Conservation (phyloP, 805 yeast genomes). For the Candida dendrica region DNA sequence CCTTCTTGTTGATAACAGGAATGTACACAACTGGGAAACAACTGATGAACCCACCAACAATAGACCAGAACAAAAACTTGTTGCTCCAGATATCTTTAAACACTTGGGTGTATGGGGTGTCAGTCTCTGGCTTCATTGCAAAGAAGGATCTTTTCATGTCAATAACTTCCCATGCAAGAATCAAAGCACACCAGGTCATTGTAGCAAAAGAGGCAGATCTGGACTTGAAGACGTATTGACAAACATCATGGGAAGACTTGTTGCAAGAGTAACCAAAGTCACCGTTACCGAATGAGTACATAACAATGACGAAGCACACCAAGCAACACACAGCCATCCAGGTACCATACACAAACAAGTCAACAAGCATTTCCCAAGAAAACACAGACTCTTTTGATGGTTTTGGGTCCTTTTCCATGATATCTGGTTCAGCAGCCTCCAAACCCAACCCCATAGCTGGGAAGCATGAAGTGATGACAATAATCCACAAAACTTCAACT, state of each 20-base stretch:
- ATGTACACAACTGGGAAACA: conserved; percentile 81
- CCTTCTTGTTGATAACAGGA: conserved; percentile 77
- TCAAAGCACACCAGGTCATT: conserved; percentile 81
- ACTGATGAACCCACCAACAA: conserved; percentile 58
- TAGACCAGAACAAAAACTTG: conserved; percentile 77
- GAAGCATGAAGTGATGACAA: conserved; percentile 72
- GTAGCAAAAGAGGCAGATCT: conserved; percentile 73
- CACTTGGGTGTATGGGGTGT: conserved; percentile 52
- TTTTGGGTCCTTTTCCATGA: conserved; percentile 60
- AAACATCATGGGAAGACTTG: conserved; percentile 33
- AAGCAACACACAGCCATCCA: conserved; percentile 68
- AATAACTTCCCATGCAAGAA: conserved; percentile 81
- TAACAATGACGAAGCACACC: conserved; percentile 53
- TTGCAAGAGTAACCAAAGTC: conserved; percentile 63
- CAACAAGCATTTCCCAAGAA: conserved; percentile 59
- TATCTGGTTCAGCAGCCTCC: conserved; percentile 56
- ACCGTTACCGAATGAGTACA: conserved; percentile 64
- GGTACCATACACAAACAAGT: conserved; percentile 67
- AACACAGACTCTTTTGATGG: conserved; percentile 48
- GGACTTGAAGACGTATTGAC: conserved; percentile 63
- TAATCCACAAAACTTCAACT: conserved; percentile 73
- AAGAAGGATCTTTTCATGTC: conserved; percentile 67
- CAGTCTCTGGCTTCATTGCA: conserved; percentile 59
- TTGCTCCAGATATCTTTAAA: conserved; percentile 64
- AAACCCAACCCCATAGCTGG: conserved; percentile 81